Evolutionary conservation across 108 stramenopile species (phyloP).

Genomic region (Pseudonitzschia pungens): DNA sequence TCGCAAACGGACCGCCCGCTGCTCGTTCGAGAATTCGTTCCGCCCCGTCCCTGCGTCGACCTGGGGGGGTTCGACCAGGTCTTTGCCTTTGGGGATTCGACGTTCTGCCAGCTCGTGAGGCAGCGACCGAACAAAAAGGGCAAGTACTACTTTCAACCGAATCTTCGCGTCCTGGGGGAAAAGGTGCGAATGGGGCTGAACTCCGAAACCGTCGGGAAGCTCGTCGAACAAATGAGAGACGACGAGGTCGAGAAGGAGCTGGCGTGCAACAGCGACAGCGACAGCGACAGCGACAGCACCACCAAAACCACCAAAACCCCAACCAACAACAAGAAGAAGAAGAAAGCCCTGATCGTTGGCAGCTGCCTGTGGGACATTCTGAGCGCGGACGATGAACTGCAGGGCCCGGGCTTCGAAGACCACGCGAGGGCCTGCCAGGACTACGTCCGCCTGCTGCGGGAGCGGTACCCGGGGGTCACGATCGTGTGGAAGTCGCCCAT

Average conservation of each 20-base stretch:
- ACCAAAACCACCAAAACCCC: neutral
- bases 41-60: constrained; percentile 9
- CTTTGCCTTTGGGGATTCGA: constrained; percentile 34
- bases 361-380: constrained; percentile 36
- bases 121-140: constrained; percentile 33
- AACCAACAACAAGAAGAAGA: neutral
- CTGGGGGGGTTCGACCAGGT: constrained; percentile 26
- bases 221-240: constrained; percentile 16
- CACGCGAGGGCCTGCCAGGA: constrained; percentile 17
- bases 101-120: constrained; percentile 26
- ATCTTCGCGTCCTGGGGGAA: constrained; percentile 15
- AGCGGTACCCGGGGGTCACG: constrained; percentile 23
- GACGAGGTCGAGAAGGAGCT: constrained; percentile 7
- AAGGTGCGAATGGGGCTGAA: constrained; percentile 25
- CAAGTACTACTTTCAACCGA: constrained; percentile 29
- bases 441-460: constrained; percentile 1
- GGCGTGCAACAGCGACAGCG: neutral
- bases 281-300: neutral
- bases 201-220: constrained; percentile 3
- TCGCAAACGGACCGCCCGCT: no score
- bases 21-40: constrained; percentile 8
- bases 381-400: constrained; percentile 5
- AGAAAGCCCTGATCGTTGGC: constrained; percentile 23
- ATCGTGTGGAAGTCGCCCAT: constrained; percentile 36
- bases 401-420: constrained; percentile 10